Evolutionary conservation across 2,329 filamentous ascomycete species (phyloP).

Genomic region (Diaporthe citri): DNA sequence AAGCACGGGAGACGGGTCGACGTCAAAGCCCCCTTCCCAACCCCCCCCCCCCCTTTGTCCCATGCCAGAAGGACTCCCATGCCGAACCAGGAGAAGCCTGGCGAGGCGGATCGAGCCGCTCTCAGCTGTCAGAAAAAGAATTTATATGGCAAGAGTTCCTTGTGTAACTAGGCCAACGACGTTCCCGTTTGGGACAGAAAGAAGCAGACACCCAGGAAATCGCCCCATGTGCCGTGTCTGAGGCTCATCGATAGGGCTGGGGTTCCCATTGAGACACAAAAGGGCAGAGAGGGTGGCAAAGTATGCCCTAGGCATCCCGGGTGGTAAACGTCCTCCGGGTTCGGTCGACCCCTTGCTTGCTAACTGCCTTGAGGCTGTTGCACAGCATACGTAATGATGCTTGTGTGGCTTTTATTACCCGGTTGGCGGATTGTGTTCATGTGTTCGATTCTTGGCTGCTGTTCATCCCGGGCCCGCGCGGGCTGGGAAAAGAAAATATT

Average conservation of each 20-base stretch:
- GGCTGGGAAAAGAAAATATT: not conserved
- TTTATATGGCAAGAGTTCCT: not conserved
- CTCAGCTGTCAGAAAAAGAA: slow-evolving; percentile 18
- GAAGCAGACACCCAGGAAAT: slow-evolving; percentile 1
- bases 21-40: slow-evolving; percentile 2
- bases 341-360: slow-evolving; percentile 34
- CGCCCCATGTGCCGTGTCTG: slow-evolving; percentile 19
- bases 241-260: slow-evolving; percentile 34
- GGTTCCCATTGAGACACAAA: not conserved
- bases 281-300: not conserved
- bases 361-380: slow-evolving; percentile 33
- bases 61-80: not conserved
- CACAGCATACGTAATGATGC: slow-evolving; percentile 33
- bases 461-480: not conserved
- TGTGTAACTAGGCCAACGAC: slow-evolving; percentile 1
- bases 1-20: slow-evolving; percentile 8
- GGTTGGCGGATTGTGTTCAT: slow-evolving; percentile 33
- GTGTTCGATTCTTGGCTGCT: not conserved
- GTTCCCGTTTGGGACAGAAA: slow-evolving; percentile 9
- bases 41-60: not conserved
- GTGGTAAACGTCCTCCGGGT: not conserved
- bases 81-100: not conserved
- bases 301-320: not conserved
- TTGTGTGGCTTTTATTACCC: slow-evolving; percentile 29
- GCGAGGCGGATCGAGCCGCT: slow-evolving; percentile 9